Base-by-base conservation (phyloP, 108 stramenopile species). In the Nitzschia sp. region DNA sequence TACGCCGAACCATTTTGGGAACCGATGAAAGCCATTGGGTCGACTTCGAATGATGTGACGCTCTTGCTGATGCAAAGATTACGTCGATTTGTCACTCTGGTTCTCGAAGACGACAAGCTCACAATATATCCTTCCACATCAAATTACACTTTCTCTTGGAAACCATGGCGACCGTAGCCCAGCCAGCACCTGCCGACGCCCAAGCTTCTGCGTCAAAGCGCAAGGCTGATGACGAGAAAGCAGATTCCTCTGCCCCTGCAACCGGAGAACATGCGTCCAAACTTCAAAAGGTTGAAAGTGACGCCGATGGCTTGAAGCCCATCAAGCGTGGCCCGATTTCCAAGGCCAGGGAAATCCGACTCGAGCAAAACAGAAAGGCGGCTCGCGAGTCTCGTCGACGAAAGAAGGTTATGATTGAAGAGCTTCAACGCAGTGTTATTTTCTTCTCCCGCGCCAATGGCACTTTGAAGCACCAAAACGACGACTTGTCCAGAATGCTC, bases 301-400 rank as follows among this genome's bases (percentile, higher is more conserved):
- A 25, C 23, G 70, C 54, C 1, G 54, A 65, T 29, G 57, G 27
- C 3, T n/a, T 51, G 49, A 51, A 19, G 49, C 64, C 57, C 0
- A 0, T 55, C 46, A 46, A 48, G 28, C 54, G 57, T 26, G 58
- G 51, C 5, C 19, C 51, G 8, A 53, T 77, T 17, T 64, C 83
- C 46, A 76, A 69, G 60, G 74, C 82, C 42, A 75, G 91, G n/a
- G 82, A 87, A 68, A 85, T 85, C 48, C 85, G 93, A 3, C 80
- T 95, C 28, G 93, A 95, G 64, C 89, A 90, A 61, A 95, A 95
- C 68, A 80, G 93, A 23, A 91, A 90, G 82, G 93, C 93, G 28
- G 93, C 93, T 5, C 76, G 87, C 21, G 93, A 95, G 60, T 88
- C 87, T 0, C 73, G 93, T 1, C 66, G 87, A 15, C 68, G 93